Conservation (phyloP, 2,329 filamentous ascomycete genomes). For the Hypoxylon sp. region DNA sequence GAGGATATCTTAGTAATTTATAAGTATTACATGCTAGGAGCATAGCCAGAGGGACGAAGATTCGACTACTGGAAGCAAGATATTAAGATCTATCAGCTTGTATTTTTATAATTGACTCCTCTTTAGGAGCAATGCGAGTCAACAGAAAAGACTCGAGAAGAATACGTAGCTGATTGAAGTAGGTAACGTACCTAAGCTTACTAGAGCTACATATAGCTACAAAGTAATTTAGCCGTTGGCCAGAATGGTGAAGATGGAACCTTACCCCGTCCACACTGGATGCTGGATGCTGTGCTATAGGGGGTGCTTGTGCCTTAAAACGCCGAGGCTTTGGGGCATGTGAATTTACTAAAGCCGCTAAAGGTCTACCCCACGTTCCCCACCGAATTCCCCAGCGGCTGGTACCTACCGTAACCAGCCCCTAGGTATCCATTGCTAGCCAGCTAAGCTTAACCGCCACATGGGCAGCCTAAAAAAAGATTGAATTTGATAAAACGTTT, state of each 20-base stretch:
- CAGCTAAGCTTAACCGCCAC: constrained; percentile 2
- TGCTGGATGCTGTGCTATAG: too few relatives aligned
- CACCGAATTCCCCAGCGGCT: constrained; percentile 18
- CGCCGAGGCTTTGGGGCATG: constrained; percentile 47
- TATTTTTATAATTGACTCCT: not conserved
- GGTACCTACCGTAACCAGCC: too few relatives aligned
- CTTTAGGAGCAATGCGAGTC: not conserved
- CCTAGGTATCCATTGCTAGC: too few relatives aligned
- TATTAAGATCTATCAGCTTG: not conserved
- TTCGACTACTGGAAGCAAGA: not conserved
- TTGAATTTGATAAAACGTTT: constrained; percentile 4
- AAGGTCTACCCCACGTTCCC: not conserved
- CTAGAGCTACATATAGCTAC: not conserved
- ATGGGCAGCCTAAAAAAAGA: not conserved
- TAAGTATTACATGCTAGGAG: constrained; percentile 37
- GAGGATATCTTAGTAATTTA: constrained; percentile 38
- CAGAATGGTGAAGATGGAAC: not conserved
- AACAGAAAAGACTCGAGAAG: not conserved
- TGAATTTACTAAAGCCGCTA: constrained; percentile 31
- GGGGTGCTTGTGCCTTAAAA: constrained; percentile 31
- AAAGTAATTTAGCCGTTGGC: not conserved
- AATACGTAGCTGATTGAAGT: not conserved
- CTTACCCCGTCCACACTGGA: not conserved
- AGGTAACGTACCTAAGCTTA: not conserved
- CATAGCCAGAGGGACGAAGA: constrained; percentile 18